Evolutionary conservation across 2,329 filamentous ascomycete species (phyloP), one percentile per base, ranked within the genome.

Genomic region (Paecilomyces formosus): DNA sequence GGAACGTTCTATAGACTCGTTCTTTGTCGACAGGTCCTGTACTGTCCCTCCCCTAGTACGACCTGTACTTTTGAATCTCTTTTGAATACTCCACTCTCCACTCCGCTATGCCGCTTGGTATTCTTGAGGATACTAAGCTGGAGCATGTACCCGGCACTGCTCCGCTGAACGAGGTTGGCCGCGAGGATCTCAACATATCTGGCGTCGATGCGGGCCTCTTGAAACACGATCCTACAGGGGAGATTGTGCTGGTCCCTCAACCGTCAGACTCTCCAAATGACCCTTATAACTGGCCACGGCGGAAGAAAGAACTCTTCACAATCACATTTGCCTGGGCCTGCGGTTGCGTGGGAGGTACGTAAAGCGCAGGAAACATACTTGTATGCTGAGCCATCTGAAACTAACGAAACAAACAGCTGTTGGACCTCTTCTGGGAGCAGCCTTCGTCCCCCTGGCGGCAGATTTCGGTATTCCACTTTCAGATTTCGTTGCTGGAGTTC

Each of bases 281-380:
- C 28, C 66, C 66, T 8, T 66, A 66, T 55, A 68, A 67, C 51
- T 68, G 66, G 66, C 58, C 66, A 7, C 60, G 66, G 13, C 54
- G 15, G 22, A 67, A 66, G 59, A 72, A 77, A 66, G 66, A 76
- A 64, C 53, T 68, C 28, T 74, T 77, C 54, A 73, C 74, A 15
- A 66, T 77, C 28, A 67, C 72, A 2, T 77, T 69, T 59, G 74
- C 70, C 18, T 76, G 73, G 60, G 72, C 74, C 3, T 72, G 70
- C 53, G 71, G 69, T n/a, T 75, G 72, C 53, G 75, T 77, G 11
- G 76, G 76, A 58, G 75, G 75, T 76, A 67, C 33, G 67, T 60
- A 15, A 2, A n/a, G 26, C 18, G 11, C 50, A 13, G 21, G 5
- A 28, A 52, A 11, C 24, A 7, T 52, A 13, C 5, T 26, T n/a